Percentiles rank a stretch among this genome's conserved stretches.
These are phyloP conservation scores for Sphagnum tenellum DNA, from an alignment of 225 moss, liverwort and hornwort genomes.

Conservation along the genomic window DNA sequence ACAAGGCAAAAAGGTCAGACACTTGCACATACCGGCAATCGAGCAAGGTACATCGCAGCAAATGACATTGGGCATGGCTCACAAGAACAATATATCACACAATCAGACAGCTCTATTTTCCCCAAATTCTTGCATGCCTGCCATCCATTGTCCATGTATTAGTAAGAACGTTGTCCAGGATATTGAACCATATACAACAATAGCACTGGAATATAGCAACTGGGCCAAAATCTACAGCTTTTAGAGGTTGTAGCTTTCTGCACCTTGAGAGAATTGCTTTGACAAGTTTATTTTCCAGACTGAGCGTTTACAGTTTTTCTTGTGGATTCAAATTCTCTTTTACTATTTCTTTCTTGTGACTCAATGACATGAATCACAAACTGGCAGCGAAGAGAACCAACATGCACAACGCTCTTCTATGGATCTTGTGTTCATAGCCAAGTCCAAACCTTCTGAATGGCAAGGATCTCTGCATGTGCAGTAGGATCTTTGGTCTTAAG, in stretches of 20 bases:
- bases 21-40: slow-evolving; percentile 34
- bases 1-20: neutral
- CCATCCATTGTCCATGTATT: neutral
- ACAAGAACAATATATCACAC: slow-evolving; percentile 54
- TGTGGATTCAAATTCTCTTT: too few species aligned
- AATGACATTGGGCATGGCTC: slow-evolving; percentile 69
- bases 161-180: too few species aligned
- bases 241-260: too few species aligned
- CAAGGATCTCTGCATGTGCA: slow-evolving; percentile 62
- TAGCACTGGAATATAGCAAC: too few species aligned
- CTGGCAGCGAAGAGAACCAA: neutral
- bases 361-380: too few species aligned
- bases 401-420: neutral
- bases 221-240: too few species aligned
- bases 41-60: slow-evolving; percentile 62
- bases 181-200: too few species aligned
- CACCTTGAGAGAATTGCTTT: too few species aligned
- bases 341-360: too few species aligned
- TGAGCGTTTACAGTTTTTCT: too few species aligned
- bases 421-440: neutral
- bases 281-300: too few species aligned
- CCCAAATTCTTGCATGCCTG: slow-evolving; percentile 59
- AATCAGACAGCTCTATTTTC: slow-evolving; percentile 52
- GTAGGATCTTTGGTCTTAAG: slow-evolving; percentile 64
- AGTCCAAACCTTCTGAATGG: slow-evolving; percentile 39